Base-by-base conservation (phyloP, 2,329 filamentous ascomycete genomes). In the Xylaria sp. region DNA sequence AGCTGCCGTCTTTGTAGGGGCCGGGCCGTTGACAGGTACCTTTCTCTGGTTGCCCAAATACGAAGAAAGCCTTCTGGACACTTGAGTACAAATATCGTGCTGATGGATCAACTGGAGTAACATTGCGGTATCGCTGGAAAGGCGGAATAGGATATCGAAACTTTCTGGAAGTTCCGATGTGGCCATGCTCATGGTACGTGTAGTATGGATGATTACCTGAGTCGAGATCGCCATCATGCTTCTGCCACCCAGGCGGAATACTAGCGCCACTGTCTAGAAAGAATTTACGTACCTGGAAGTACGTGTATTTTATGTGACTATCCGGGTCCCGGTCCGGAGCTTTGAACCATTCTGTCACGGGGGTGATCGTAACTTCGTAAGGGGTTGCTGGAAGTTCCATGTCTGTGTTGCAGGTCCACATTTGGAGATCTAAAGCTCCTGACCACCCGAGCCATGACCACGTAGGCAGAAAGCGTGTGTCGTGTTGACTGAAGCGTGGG, bases 381-480 rank as follows among this genome's bases (percentile, higher is more conserved):
- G 51, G 36, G 13, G 28, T 9, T 18, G 49, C n/a, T 12, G 63
- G 57, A 8, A 66, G 51, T 28, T 66, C 63, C 15, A 51, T 56
- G 9, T 66, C 56, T 7, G 63, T 61, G 28, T 66, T 66, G 28
- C 49, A 61, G 15, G 49, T 61, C 57, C 63, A 66, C 57, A 66
- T 66, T 56, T 55, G 63, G 20, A 61, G 63, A 28, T 66, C 63
- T 2, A 61, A 41, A 39, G 25, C 28, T 20, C 63, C 63, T 28
- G 63, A 61, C 63, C 63, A 66, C 56, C 56, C 63, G 9, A 66
- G 57, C 63, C 63, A 66, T 9, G 63, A 66, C 63, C 56, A 66
- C 15, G 63, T 60, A 15, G 63, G 63, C 3, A 65, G 48, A 28
- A 55, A 65, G 36, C 25, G 20, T 43, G 63, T 36, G 1, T 28